A percentile compares a stretch with the other conserved stretches of the same genome.
Evolutionary conservation across 345 rosid species (phyloP).

Genomic region (Aquilaria malaccensis): DNA sequence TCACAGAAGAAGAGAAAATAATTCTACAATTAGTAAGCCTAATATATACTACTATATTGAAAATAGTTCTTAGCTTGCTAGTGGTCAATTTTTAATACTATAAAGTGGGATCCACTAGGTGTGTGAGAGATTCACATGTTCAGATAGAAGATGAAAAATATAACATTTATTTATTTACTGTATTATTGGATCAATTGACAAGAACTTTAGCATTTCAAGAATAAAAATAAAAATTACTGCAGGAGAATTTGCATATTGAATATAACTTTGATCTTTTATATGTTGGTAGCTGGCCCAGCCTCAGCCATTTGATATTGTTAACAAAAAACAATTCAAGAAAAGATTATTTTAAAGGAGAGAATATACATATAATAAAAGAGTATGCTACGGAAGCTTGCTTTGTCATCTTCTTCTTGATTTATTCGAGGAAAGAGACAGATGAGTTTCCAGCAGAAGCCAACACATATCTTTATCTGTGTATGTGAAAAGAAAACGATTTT

Average conservation of each 20-base stretch:
- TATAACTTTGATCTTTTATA: slow-evolving; percentile 19
- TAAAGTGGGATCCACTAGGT: too few species aligned
- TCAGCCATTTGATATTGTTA: background rate
- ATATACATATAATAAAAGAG: slow-evolving; percentile 8
- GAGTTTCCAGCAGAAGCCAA: slow-evolving; percentile 6
- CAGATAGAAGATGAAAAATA: too few species aligned
- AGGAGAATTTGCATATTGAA: slow-evolving; percentile 18
- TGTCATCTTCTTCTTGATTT: slow-evolving; percentile 37
- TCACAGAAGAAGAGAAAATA: too few species aligned
- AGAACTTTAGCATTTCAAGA: too few species aligned
- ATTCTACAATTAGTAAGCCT: too few species aligned
- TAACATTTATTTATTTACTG: too few species aligned
- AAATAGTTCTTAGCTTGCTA: too few species aligned
- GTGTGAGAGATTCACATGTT: too few species aligned
- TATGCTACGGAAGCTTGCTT: slow-evolving; percentile 26
- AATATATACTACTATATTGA: too few species aligned
- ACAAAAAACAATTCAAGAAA: slow-evolving; percentile 22
- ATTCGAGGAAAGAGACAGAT: slow-evolving; percentile 8
- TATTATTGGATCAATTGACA: too few species aligned
- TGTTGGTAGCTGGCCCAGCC: slow-evolving; percentile 23
- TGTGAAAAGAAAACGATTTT: slow-evolving; percentile 20
- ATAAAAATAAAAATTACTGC: background rate
- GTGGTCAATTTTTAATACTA: too few species aligned
- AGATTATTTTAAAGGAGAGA: background rate
- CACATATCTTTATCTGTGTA: too few species aligned